Evolutionary conservation across 169 alveolate species (phyloP), one percentile per base, ranked within the genome.

Genomic region (Plasmodium vivax): DNA sequence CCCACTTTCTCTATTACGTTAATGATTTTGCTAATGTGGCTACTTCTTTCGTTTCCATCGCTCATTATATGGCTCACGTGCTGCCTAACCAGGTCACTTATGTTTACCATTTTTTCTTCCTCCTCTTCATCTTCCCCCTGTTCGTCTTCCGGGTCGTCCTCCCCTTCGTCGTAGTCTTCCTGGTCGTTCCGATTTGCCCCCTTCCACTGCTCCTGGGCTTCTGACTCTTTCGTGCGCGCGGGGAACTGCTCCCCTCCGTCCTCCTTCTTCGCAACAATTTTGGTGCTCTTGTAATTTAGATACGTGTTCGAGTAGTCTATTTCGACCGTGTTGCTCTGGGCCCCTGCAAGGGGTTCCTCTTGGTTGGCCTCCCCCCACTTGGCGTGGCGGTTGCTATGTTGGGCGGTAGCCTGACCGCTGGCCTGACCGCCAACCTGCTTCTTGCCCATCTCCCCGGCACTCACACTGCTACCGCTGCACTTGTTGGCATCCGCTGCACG

Each of bases 1-100:
- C 92, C 95, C 27, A 74, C 77, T 34, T 91, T 82, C 74, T 91
- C 95, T 5, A 91, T 91, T 4, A 82, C n/a, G 41, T 56, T 91
- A 27, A 91, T 91, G 30, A 91, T 91, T 62, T 91, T 91, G 32
- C 72, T 14, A 10, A 45, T 56, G 62, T 34, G 58, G 10, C 36
- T 51, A 16, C 73, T 14, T 1, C 30, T 16, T 4, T 73, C 58
- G 30, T 75, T 85, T 77, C 68, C 81, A 32, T 74, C 94, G 8
- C 23, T 54, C 34, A 51, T 87, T 12, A 90, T 80, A 36, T 80
- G 71, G 36, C 47, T 82, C 19, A 91, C 74, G 58, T 82, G 75
- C 23, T 81, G 72, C 75, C 47, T 82, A 23, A 91, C 83, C 19
- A 71, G 30, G 23, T 91, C 83, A 71, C 91, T 82, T 7, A 91